Evolutionary conservation across 2,329 filamentous ascomycete genomes (phyloP).

Genomic region (Pseudogymnoascus sp.): DNA sequence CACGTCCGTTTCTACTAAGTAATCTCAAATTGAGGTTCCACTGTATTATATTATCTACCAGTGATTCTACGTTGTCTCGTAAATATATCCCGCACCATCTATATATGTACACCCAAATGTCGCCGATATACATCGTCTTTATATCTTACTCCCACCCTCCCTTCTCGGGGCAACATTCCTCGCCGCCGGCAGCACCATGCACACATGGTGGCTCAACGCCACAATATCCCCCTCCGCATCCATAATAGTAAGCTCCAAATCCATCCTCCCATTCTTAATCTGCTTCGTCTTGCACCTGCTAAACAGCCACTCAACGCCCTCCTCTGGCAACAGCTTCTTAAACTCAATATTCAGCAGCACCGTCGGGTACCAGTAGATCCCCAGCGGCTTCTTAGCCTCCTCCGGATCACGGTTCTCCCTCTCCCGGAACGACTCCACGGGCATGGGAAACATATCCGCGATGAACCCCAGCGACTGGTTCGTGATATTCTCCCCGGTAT

Average conservation of each 20-base stretch:
- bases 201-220: slow-evolving; percentile 61
- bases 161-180: slow-evolving; percentile 43
- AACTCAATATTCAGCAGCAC: slow-evolving; percentile 68
- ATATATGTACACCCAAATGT: background rate
- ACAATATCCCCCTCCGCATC: slow-evolving; percentile 59
- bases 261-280: slow-evolving; percentile 65
- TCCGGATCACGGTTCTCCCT: slow-evolving; percentile 23
- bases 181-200: slow-evolving; percentile 53
- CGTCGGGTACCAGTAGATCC: slow-evolving; percentile 42
- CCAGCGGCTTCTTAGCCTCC: slow-evolving; percentile 22
- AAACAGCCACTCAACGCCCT: slow-evolving; percentile 67
- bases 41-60: background rate
- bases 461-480: slow-evolving; percentile 58
- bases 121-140: background rate
- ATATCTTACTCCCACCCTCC: slow-evolving; percentile 16
- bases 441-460: slow-evolving; percentile 61
- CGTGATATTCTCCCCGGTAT: slow-evolving; percentile 54
- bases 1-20: no score
- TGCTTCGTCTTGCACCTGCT: slow-evolving; percentile 57
- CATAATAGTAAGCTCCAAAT: slow-evolving; percentile 63
- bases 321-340: slow-evolving; percentile 61
- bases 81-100: background rate
- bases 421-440: slow-evolving; percentile 46
- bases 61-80: background rate
- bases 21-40: background rate